Evolutionary conservation across 176 grass and related monocot genomes (phyloP).

Genomic region (Puccinellia tenuiflora): DNA sequence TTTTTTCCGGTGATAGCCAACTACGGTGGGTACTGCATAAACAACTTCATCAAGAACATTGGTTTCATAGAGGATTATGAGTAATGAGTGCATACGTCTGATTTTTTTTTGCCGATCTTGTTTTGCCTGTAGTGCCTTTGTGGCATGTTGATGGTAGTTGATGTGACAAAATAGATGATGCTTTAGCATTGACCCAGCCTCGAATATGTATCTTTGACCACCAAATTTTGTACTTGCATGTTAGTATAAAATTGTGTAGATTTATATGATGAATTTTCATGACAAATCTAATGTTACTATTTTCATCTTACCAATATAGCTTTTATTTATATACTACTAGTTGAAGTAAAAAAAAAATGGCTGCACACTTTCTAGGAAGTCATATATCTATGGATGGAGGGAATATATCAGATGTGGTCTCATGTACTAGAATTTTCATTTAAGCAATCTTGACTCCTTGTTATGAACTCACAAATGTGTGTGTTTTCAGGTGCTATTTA

Average conservation of each 20-base stretch:
- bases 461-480: not conserved
- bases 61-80: not conserved
- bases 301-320: not conserved
- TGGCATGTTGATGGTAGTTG: not conserved
- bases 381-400: not conserved
- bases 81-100: not conserved
- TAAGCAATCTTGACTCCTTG: not conserved
- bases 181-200: constrained; percentile 1
- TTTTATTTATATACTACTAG: not conserved
- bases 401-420: constrained; percentile 6
- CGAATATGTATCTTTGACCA: not conserved
- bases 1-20: constrained; percentile 15
- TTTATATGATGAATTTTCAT: not conserved
- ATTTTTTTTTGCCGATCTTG: not conserved
- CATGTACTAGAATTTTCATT: not conserved
- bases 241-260: not conserved
- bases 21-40: not conserved
- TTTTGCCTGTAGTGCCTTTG: not conserved
- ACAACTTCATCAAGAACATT: constrained; percentile 9
- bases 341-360: not conserved
- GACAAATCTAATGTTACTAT: not conserved
- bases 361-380: not conserved
- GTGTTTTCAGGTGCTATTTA: constrained; percentile 10
- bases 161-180: not conserved
- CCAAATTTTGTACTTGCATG: not conserved